Percentiles rank a stretch among this genome's conserved stretches.
Evolutionary conservation across 768 basidiomycete genomes (phyloP).

Genomic region (Lepiota venenata): DNA sequence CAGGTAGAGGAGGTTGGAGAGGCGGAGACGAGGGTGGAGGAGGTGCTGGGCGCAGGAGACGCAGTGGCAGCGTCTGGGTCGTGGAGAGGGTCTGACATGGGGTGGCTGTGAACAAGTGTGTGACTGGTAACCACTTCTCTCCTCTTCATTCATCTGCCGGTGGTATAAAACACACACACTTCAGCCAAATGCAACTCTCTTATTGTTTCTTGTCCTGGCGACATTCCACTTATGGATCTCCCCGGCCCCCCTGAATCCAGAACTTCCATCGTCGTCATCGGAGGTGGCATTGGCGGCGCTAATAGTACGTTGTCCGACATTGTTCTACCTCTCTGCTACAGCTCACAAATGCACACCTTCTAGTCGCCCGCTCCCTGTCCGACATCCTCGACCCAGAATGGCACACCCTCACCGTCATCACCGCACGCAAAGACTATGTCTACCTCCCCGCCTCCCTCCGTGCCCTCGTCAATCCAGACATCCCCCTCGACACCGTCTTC

Average conservation of each 20-base stretch:
- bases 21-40: conserved; percentile 8
- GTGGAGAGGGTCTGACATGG: conserved; percentile 3
- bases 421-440: conserved; percentile 42
- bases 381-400: conserved; percentile 39
- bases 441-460: conserved; percentile 47
- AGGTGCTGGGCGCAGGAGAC: conserved; percentile 2
- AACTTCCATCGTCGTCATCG: conserved; percentile 1
- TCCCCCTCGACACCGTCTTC: conserved; percentile 25
- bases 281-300: conserved; percentile 4
- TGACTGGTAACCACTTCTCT: too few relatives aligned
- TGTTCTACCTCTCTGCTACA: too few relatives aligned
- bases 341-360: too few relatives aligned
- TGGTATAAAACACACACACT: too few relatives aligned
- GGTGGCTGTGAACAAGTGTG: too few relatives aligned
- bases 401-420: conserved; percentile 50
- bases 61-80: too few relatives aligned
- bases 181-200: too few relatives aligned
- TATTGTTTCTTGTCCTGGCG: too few relatives aligned
- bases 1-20: conserved; percentile 40
- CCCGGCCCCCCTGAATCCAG: not conserved
- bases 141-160: too few relatives aligned
- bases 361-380: conserved; percentile 38
- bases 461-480: conserved; percentile 39
- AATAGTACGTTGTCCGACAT: not conserved
- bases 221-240: not conserved